These are phyloP conservation scores for Citrus sinensis DNA, from an alignment of 345 rosid species.

Conservation along the genomic window DNA sequence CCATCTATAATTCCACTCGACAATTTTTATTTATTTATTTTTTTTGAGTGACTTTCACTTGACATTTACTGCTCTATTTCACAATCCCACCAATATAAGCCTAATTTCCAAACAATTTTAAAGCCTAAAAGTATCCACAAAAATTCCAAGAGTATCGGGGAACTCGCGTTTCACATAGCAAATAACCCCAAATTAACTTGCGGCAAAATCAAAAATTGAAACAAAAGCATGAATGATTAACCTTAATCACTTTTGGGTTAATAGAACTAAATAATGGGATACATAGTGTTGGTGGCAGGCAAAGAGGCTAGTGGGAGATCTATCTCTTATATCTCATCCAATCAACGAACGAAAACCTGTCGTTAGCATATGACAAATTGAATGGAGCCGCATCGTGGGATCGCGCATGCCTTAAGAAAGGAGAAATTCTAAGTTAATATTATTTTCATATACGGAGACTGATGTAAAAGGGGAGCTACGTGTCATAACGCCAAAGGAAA, in stretches of 20 bases:
- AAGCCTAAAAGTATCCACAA: background rate
- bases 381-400: constrained; percentile 10
- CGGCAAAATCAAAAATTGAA: background rate
- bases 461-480: background rate
- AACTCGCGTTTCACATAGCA: background rate
- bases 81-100: background rate
- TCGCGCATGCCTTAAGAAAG: constrained; percentile 24
- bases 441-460: background rate
- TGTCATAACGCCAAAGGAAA: background rate
- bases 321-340: constrained; percentile 15
- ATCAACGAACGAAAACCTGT: background rate
- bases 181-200: background rate
- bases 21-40: no score
- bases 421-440: background rate
- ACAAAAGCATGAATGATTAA: background rate
- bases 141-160: background rate
- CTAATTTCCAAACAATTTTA: background rate
- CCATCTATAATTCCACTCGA: no score
- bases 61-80: background rate
- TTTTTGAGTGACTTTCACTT: no score
- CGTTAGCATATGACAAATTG: background rate
- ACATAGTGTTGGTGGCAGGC: background rate
- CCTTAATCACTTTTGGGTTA: background rate
- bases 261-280: background rate
- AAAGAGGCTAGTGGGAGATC: background rate